phyloP scores from a whole-genome alignment of 345 rosid genomes.

The Lenwebbia sp. region DNA sequence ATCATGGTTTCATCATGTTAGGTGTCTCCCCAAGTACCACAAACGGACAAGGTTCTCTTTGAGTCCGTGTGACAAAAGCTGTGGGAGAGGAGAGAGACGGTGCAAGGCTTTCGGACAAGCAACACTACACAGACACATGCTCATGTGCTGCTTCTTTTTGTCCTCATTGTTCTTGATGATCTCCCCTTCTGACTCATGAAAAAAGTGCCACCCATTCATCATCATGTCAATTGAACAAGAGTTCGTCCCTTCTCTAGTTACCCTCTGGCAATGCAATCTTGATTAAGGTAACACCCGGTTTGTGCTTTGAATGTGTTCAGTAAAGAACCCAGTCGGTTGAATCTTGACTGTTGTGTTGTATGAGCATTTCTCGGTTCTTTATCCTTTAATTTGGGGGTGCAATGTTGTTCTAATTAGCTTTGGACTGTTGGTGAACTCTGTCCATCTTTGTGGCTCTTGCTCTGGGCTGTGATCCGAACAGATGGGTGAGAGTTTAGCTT shows the following conservation, averaged over 20 bases:
- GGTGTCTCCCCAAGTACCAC: background rate
- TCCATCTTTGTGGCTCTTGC: background rate
- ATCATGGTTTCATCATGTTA: background rate
- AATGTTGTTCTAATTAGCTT: background rate
- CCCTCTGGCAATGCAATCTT: background rate
- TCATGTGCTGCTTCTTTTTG: background rate
- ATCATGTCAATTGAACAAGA: background rate
- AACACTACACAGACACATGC: background rate
- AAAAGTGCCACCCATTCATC: background rate
- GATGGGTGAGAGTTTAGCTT: conserved; percentile 1
- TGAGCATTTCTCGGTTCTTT: background rate
- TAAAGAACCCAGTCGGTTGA: background rate
- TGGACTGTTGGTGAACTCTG: background rate
- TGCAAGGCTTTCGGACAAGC: background rate
- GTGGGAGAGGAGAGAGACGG: background rate
- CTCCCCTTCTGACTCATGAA: background rate
- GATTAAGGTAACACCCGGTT: background rate
- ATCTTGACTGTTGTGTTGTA: background rate
- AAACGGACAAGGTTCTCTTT: background rate
- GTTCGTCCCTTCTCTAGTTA: background rate
- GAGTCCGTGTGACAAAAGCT: background rate
- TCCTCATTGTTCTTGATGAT: background rate
- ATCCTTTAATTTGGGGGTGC: background rate
- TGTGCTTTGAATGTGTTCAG: background rate
- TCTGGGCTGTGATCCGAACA: background rate